A percentile compares a stretch with the other conserved stretches of the same genome.
These are phyloP conservation scores for Lentinus tigrinus DNA, from an alignment of 768 basidiomycete species.

Conservation along the genomic window DNA sequence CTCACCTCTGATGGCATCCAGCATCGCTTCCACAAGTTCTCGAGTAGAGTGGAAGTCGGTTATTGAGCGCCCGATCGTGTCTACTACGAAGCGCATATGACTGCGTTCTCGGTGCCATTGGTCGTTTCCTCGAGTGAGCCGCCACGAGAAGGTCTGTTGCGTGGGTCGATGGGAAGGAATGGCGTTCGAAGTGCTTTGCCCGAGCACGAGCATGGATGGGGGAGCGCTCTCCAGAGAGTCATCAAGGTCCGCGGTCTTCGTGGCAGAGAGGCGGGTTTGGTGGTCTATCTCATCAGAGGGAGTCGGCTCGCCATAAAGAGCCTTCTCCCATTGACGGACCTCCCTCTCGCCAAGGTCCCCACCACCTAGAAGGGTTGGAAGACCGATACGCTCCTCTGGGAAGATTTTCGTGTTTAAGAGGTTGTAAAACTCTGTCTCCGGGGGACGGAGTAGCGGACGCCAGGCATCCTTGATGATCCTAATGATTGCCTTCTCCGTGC, in stretches of 20 bases:
- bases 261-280: neutral
- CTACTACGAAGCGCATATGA: slow-evolving; percentile 12
- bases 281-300: too few species aligned
- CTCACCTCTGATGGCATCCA: slow-evolving; percentile 7
- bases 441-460: slow-evolving; percentile 2
- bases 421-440: slow-evolving; percentile 9
- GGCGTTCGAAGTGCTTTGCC: neutral
- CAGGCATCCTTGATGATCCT: slow-evolving; percentile 17
- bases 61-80: slow-evolving; percentile 4
- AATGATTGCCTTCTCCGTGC: too few species aligned
- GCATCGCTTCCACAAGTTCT: slow-evolving; percentile 2
- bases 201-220: neutral
- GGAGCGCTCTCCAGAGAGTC: too few species aligned
- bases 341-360: slow-evolving; percentile 3
- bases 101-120: slow-evolving; percentile 4
- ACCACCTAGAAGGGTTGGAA: neutral
- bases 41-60: slow-evolving; percentile 6
- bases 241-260: too few species aligned
- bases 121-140: too few species aligned
- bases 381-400: too few species aligned
- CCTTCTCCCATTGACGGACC: neutral
- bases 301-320: neutral
- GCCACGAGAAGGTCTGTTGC: slow-evolving; percentile 8
- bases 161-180: neutral
- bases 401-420: too few species aligned